Evolutionary conservation across 306 rosid genomes (phyloP).

Genomic region (Malus domestica): DNA sequence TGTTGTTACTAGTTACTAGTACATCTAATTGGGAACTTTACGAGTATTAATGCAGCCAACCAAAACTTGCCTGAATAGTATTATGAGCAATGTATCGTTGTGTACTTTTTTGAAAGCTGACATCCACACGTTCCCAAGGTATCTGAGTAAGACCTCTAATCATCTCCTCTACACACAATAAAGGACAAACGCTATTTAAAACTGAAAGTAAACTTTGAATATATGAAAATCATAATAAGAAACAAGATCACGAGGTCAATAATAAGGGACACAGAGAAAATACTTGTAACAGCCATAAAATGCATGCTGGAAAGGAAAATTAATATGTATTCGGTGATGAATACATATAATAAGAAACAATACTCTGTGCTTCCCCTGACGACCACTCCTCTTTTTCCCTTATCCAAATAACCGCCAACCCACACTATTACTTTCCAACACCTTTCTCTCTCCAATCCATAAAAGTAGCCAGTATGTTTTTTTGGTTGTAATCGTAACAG

Average conservation of each 20-base stretch:
- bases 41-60: background rate
- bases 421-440: background rate
- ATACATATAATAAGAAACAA: too few relatives aligned
- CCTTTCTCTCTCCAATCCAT: too few relatives aligned
- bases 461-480: too few relatives aligned
- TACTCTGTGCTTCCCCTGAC: background rate
- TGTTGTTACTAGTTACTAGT: background rate
- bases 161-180: slow-evolving; percentile 60
- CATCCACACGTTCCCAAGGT: slow-evolving; percentile 94
- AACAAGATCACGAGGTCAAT: background rate
- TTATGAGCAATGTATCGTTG: slow-evolving; percentile 82
- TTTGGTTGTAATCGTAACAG: too few relatives aligned
- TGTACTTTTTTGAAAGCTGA: slow-evolving; percentile 76
- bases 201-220: background rate
- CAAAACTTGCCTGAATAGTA: slow-evolving; percentile 79
- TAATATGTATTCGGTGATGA: background rate
- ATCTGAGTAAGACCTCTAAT: slow-evolving; percentile 81
- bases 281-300: background rate
- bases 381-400: background rate
- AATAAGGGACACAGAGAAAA: background rate
- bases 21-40: background rate
- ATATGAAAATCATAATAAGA: background rate
- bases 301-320: background rate
- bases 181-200: slow-evolving; percentile 9
- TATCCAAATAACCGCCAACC: background rate